Conservation (phyloP, 768 basidiomycete genomes). For the Macrolepiota albuminosa region DNA sequence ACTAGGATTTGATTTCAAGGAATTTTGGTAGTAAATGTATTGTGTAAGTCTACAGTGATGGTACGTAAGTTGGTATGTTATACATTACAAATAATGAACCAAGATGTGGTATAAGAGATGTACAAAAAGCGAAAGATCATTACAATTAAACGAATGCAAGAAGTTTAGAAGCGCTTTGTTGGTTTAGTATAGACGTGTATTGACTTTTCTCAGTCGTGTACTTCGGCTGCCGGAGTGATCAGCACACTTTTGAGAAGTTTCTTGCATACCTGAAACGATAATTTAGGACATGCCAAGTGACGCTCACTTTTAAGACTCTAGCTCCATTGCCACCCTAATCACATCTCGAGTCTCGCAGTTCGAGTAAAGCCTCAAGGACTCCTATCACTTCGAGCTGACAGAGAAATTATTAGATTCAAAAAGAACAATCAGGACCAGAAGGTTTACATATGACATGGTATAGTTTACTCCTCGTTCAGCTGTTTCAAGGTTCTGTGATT, state of each 20-base stretch:
- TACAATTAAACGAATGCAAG: neutral
- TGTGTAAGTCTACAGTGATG: neutral
- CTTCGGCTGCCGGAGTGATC: neutral
- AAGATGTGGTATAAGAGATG: neutral
- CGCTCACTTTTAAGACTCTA: neutral
- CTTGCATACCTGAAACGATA: neutral
- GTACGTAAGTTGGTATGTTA: neutral
- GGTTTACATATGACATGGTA: neutral
- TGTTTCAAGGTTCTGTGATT: neutral
- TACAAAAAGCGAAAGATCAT: neutral
- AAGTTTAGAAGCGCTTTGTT: neutral
- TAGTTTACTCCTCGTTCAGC: neutral
- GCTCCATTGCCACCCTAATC: neutral
- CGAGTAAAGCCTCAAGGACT: neutral
- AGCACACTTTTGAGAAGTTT: neutral
- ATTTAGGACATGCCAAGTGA: neutral
- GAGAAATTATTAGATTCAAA: neutral
- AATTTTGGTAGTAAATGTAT: neutral
- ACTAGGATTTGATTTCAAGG: slow-evolving; percentile 25
- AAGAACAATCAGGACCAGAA: neutral
- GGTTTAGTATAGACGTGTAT: neutral
- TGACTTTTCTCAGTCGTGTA: neutral
- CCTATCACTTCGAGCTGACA: neutral
- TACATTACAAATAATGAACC: neutral
- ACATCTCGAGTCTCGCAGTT: neutral